A percentile compares a stretch with the other conserved stretches of the same genome.
Conservation (phyloP, 208 protist species). For the Kentomonas sorsogonicus region DNA sequence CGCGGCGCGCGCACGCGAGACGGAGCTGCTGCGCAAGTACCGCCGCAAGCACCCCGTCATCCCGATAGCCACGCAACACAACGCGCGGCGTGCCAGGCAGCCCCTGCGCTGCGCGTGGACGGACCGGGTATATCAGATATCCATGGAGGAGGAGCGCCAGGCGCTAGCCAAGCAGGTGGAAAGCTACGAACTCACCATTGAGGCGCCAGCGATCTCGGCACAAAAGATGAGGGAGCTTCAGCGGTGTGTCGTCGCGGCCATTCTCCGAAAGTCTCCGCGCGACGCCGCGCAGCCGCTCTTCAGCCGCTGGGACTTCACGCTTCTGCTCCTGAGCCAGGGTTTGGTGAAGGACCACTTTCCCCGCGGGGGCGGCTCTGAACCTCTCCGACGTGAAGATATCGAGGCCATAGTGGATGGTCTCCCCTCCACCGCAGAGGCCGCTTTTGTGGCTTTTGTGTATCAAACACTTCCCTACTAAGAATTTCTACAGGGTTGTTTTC, state of each 20-base stretch:
- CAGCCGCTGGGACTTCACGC: background rate
- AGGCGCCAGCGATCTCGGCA: conserved; percentile 42
- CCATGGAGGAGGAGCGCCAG: conserved; percentile 30
- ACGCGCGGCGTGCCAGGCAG: background rate
- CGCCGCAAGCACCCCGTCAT: too few species aligned
- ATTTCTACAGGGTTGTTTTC: background rate
- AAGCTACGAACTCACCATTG: conserved; percentile 35
- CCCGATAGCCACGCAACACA: too few species aligned
- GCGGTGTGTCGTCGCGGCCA: conserved; percentile 26
- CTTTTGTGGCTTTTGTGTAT: conserved; percentile 53
- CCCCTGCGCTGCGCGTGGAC: conserved; percentile 44
- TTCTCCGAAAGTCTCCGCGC: background rate
- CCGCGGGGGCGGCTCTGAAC: background rate
- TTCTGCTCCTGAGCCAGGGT: background rate
- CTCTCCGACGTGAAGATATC: background rate
- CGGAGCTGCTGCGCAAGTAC: background rate
- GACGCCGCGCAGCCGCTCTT: background rate
- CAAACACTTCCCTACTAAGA: conserved; percentile 14
- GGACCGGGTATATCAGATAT: conserved; percentile 36
- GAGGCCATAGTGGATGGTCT: conserved; percentile 48
- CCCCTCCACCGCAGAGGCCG: conserved; percentile 58
- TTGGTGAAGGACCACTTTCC: too few species aligned
- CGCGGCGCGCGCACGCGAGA: background rate
- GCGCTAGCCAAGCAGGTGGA: conserved; percentile 25
- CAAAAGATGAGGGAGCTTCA: conserved; percentile 38